Base-by-base conservation (phyloP, 2,329 filamentous ascomycete genomes). In the Aspergillus pseudoglaucus region DNA sequence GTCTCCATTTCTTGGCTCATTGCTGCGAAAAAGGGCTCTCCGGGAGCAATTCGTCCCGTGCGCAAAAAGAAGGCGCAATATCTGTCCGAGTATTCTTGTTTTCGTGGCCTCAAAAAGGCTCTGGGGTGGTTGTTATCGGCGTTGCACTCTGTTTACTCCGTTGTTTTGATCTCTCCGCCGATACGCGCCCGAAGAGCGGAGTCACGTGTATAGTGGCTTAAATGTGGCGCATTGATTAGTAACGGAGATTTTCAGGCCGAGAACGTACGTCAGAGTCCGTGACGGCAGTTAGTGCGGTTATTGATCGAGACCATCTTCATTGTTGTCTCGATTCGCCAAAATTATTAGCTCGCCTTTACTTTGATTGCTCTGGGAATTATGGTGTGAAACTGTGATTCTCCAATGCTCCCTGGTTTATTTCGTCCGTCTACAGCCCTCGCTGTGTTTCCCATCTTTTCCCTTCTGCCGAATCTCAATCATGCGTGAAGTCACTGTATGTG, bases 1-100 rank as follows among this genome's bases (percentile, higher is more conserved):
- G 85, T 86, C 57, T 78, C 74, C 72, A 80, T 76, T 50, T 68
- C 68, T 14, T 68, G 54, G 45, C 50, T 51, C 60, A 64, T 66
- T 45, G 30, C 52, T 27, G 47, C 40, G 18, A 18, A 20, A 30
- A 42, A 30, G 14, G 14, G n/a, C 14, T 42, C 18, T 42, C 23
- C 40, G 25, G 40, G 15, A 42, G 10, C 22, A 42, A 22, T 18
- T 20, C 15, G 18, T 25, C 25, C 14, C 22, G 40, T 7, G 12
- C 4, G 20, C n/a, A 30, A 14, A 18, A 25, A 25, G 20, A 14
- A 18, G 25, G 17, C 17, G 17, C 17, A 20, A 39, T 39, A 22
- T 39, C 37, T 39, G 17, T 20, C 18, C 18, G 35, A 39, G 17
- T 37, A n/a, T 17, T 10, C 6, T 15, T n/a, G 6, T 17, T 37